These are phyloP conservation scores for Didymella pomorum DNA, from an alignment of 2,329 filamentous ascomycete species.

Conservation along the genomic window DNA sequence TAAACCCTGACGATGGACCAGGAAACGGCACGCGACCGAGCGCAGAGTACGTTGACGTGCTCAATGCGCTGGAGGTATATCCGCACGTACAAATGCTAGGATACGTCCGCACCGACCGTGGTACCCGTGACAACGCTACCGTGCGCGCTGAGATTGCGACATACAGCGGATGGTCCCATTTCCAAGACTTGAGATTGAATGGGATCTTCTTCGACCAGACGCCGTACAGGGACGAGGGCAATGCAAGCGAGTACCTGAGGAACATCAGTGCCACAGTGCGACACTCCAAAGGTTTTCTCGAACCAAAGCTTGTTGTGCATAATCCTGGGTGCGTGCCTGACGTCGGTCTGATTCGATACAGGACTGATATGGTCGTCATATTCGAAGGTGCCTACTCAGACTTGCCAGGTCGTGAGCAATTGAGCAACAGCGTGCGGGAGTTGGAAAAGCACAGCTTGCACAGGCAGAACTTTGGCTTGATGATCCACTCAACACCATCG, in stretches of 20 bases:
- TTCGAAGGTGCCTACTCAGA: slow-evolving; percentile 34
- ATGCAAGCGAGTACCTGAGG: slow-evolving; percentile 28
- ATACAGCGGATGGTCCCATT: slow-evolving; percentile 57
- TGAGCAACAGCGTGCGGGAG: slow-evolving; percentile 18
- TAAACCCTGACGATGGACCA: slow-evolving; percentile 58
- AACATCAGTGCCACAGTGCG: slow-evolving; percentile 35
- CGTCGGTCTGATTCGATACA: slow-evolving; percentile 22
- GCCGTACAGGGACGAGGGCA: slow-evolving; percentile 37
- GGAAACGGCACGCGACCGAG: slow-evolving; percentile 53
- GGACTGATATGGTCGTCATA: slow-evolving; percentile 34
- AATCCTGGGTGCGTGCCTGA: slow-evolving; percentile 34
- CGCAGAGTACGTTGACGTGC: slow-evolving; percentile 53
- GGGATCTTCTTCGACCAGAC: slow-evolving; percentile 63
- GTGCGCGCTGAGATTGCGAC: slow-evolving; percentile 53
- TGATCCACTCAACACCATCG: slow-evolving; percentile 31
- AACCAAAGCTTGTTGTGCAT: slow-evolving; percentile 29
- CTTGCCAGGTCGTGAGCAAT: slow-evolving; percentile 19
- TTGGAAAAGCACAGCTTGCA: slow-evolving; percentile 16
- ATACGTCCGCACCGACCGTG: slow-evolving; percentile 60
- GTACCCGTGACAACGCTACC: slow-evolving; percentile 27
- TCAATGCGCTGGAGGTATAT: slow-evolving; percentile 51
- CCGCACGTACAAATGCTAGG: slow-evolving; percentile 60
- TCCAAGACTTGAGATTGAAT: slow-evolving; percentile 45
- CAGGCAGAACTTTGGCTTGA: slow-evolving; percentile 29
- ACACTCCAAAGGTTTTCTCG: slow-evolving; percentile 26